Evolutionary conservation across 345 rosid species (phyloP).

Genomic region (Eutrema japonicum): DNA sequence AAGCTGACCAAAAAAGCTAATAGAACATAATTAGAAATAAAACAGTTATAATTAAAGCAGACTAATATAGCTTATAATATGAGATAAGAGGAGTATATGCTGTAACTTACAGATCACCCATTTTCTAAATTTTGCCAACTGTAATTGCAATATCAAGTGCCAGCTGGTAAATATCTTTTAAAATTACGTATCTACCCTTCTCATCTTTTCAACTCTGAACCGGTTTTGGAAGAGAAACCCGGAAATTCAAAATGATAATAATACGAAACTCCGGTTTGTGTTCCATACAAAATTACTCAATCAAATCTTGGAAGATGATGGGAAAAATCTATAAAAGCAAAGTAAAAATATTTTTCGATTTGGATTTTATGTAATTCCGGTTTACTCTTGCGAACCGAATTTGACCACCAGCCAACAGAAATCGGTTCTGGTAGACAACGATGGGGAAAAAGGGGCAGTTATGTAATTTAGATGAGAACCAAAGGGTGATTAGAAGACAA

Average conservation of each 20-base stretch:
- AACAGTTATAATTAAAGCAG: neutral
- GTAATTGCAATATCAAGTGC: conserved; percentile 14
- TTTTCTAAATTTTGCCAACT: conserved; percentile 34
- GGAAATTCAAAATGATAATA: neutral
- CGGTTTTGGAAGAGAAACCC: conserved; percentile 11
- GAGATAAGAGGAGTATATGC: conserved; percentile 12
- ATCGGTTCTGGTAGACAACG: conserved; percentile 22
- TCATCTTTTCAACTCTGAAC: conserved; percentile 2
- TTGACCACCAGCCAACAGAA: conserved; percentile 20
- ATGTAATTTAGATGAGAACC: conserved; percentile 22
- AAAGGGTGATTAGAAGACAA: conserved; percentile 15
- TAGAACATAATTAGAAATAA: neutral
- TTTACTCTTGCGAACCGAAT: conserved; percentile 21
- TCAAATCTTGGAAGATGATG: neutral
- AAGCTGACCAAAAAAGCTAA: neutral
- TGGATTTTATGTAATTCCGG: neutral
- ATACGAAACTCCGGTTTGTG: neutral
- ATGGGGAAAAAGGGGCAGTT: conserved; percentile 31
- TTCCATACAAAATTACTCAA: neutral
- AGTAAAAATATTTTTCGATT: neutral
- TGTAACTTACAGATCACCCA: conserved; percentile 30
- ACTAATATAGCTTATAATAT: conserved; percentile 9
- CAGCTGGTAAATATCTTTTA: conserved; percentile 22
- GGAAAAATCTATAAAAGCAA: neutral
- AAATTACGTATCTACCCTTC: conserved; percentile 23